Base-by-base conservation (phyloP, 1,284 basidiomycete genomes). In the Pseudozyma sp. region DNA sequence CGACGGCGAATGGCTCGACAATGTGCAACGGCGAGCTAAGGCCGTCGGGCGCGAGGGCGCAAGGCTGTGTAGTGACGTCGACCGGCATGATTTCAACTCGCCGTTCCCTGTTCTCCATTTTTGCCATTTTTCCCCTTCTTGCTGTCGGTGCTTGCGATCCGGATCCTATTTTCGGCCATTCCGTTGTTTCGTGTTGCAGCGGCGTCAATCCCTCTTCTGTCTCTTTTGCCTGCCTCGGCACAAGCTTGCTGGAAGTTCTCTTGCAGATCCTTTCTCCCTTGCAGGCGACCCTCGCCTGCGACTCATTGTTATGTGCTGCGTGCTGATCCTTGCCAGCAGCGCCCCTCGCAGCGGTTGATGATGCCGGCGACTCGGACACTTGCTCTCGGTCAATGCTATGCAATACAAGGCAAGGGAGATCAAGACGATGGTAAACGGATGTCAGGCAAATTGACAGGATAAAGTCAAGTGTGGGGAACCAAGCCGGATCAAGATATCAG, bases 21-120 rank as follows among this genome's bases (percentile, higher is more conserved):
- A 21, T 31, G 11, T n/a, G 21, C 9, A 35, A 34, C 48, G 48
- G 35, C 34, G 36, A 14, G 38, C 19, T 38, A 42, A 43, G 9
- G 38, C 39, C 21, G 48, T 35, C 14, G 16, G 25, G 16, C 25
- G 25, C 6, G 25, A 19, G 43, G 52, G 39, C 40, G 58, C 43
- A 48, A 52, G 50, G 57, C 53, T 70, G 61, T 58, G 61, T 25
- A 42, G 49, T 70, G 68, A 70, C 68, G 68, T 70, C 50, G 58
- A 45, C 35, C 18, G 45, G 54, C 61, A 64, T 64, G 44, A 16
- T 38, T 38, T 34, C n/a, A 48, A 40, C 54, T 40, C 42, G 53
- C 53, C n/a, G 42, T 45, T 45, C 53, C 19, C n/a, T 45, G 18
- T 45, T 45, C 18, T 18, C 18, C 39, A 40, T 13, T 12, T 38